Evolutionary conservation across 169 alveolate genomes (phyloP), one percentile per base, ranked within the genome.

Genomic region (Cryptosporidium andersoni): DNA sequence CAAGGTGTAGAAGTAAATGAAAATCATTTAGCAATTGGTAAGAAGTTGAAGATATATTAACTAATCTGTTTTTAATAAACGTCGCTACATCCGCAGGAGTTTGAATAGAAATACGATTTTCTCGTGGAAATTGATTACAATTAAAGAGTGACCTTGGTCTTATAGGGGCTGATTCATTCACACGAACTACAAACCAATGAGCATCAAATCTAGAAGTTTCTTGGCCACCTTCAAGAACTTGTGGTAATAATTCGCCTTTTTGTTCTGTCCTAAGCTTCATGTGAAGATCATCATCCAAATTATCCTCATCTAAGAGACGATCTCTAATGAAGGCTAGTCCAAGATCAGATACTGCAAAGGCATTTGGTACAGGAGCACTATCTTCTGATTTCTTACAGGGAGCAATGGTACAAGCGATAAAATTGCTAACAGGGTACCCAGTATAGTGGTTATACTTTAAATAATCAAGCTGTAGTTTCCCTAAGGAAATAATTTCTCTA

Each of bases 321-420:
- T 91, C 94, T 64, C 93, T 52, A 14, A 91, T 42, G 53, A 92
- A 81, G 16, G 95, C 94, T 91, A 92, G 66, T 9, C 93, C 92
- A 80, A 89, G 55, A 81, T 94, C 97, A 7, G 97, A 93, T n/a
- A 92, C 92, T 94, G 94, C 92, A 80, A 91, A 94, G 8, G 96
- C 97, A 81, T 94, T 92, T 45, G 94, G 90, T 1, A 91, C 93
- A 3, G 95, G 94, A 80, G 91, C 95, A 64, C 93, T 93, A 39
- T 82, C 91, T 51, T 81, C 60, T 52, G 64, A 42, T n/a, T 91
- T 88, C 47, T 94, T 94, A 47, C 85, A 74, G 1, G 96, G 96
- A 49, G 95, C 90, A 49, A 94, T 82, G 8, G 97, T 94, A 64
- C 96, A 92, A 1, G 95, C 88, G 51, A 93, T 91, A 67, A 85